Conservation (phyloP, 441 rosid species). For the Populus hybrid region DNA sequence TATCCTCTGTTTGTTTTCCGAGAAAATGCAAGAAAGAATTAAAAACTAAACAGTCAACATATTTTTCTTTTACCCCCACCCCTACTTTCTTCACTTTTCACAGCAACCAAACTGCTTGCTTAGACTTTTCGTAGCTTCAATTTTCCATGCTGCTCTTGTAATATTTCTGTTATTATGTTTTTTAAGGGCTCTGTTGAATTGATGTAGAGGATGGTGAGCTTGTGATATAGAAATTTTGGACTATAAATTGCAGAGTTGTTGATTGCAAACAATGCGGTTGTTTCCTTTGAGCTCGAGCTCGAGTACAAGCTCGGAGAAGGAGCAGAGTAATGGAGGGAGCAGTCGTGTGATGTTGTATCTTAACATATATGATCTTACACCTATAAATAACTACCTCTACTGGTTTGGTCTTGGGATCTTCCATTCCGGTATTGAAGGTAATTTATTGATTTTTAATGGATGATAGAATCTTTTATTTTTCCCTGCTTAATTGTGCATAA, state of each 20-base stretch:
- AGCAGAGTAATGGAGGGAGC: slow-evolving; percentile 37
- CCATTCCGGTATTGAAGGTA: slow-evolving; percentile 94
- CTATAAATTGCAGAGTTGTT: slow-evolving; percentile 13
- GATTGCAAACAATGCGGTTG: slow-evolving; percentile 53
- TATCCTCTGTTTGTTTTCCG: slow-evolving; percentile 17
- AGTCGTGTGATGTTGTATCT: slow-evolving; percentile 53
- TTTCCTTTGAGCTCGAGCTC: slow-evolving; percentile 52
- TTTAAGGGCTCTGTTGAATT: slow-evolving; percentile 1
- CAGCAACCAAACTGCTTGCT: neutral
- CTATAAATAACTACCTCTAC: slow-evolving; percentile 84
- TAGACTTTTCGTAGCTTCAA: neutral
- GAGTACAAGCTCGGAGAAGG: slow-evolving; percentile 32
- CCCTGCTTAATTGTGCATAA: neutral
- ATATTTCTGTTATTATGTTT: neutral
- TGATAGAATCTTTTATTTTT: neutral
- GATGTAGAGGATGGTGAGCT: slow-evolving; percentile 32
- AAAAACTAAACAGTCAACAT: neutral
- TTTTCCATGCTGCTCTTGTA: neutral
- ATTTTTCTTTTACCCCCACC: too few relatives aligned
- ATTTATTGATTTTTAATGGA: neutral
- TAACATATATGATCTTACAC: slow-evolving; percentile 91
- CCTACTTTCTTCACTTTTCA: neutral
- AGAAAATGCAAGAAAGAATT: neutral
- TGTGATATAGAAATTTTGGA: slow-evolving; percentile 26
- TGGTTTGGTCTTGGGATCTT: slow-evolving; percentile 94